These are phyloP conservation scores for Penstemon davidsonii DNA, from an alignment of 257 asterid genomes.

Conservation along the genomic window DNA sequence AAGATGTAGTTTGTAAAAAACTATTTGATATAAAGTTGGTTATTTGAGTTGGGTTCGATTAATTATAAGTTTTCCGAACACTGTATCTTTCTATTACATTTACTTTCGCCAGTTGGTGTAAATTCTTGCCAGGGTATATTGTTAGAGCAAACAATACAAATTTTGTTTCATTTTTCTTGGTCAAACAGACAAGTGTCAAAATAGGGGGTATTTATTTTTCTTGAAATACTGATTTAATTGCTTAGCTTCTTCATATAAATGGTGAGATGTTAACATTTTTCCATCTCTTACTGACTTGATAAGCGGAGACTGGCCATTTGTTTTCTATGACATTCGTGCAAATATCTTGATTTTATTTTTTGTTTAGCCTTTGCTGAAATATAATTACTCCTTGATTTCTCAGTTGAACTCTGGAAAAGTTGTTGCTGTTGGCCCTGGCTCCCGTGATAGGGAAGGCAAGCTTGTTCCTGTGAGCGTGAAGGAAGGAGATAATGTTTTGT, in stretches of 20 bases:
- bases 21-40: background rate
- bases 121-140: background rate
- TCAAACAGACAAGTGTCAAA: background rate
- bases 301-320: background rate
- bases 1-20: background rate
- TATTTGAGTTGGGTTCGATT: background rate
- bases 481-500: conserved; percentile 65
- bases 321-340: too few relatives aligned
- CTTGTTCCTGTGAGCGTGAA: conserved; percentile 52
- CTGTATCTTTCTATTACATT: background rate
- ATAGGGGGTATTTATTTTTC: background rate
- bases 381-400: conserved; percentile 12
- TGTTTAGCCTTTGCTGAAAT: conserved; percentile 2
- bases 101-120: background rate
- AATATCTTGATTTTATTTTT: too few relatives aligned
- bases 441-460: conserved; percentile 53
- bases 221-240: too few relatives aligned
- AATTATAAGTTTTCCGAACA: background rate
- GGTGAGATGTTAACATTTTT: background rate
- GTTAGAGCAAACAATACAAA: background rate
- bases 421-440: conserved; percentile 67
- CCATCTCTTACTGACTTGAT: conserved; percentile 5
- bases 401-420: conserved; percentile 71
- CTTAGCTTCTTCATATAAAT: background rate
- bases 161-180: background rate